Conservation (phyloP, 352 stramenopile genomes). For the Blastocystis hominis region DNA sequence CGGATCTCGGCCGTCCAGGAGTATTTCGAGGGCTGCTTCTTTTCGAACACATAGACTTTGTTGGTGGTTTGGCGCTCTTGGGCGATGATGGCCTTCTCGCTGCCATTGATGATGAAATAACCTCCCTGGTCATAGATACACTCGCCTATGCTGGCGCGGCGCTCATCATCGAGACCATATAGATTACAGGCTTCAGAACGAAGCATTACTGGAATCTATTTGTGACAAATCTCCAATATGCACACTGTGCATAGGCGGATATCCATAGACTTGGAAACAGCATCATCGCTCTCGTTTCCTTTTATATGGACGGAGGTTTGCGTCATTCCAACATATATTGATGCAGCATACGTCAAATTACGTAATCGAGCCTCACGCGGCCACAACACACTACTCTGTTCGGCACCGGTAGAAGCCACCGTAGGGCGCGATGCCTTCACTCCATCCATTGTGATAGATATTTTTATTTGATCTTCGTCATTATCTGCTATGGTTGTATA, state of each 20-base stretch:
- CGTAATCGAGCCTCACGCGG: constrained; percentile 92
- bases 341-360: constrained; percentile 95
- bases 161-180: constrained; percentile 80
- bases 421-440: constrained; percentile 65
- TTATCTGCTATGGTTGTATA: constrained; percentile 63
- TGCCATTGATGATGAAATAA: constrained; percentile 98
- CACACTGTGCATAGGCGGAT: constrained; percentile 11
- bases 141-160: constrained; percentile 85
- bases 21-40: constrained; percentile 90
- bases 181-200: constrained; percentile 80
- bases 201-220: constrained; percentile 80
- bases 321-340: constrained; percentile 93
- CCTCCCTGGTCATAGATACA: constrained; percentile 99
- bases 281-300: not conserved
- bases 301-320: constrained; percentile 76
- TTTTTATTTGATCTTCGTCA: constrained; percentile 76
- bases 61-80: constrained; percentile 99
- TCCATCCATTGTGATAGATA: constrained; percentile 70
- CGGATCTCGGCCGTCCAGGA: constrained; percentile 68
- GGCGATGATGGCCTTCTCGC: constrained; percentile 94
- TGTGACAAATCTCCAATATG: not conserved
- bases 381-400: constrained; percentile 92
- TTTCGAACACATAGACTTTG: constrained; percentile 98
- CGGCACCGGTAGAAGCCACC: constrained; percentile 88
- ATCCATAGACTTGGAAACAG: constrained; percentile 15